phyloP scores from a whole-genome alignment of 2,329 filamentous ascomycete genomes.

The Didymella arachidicola region DNA sequence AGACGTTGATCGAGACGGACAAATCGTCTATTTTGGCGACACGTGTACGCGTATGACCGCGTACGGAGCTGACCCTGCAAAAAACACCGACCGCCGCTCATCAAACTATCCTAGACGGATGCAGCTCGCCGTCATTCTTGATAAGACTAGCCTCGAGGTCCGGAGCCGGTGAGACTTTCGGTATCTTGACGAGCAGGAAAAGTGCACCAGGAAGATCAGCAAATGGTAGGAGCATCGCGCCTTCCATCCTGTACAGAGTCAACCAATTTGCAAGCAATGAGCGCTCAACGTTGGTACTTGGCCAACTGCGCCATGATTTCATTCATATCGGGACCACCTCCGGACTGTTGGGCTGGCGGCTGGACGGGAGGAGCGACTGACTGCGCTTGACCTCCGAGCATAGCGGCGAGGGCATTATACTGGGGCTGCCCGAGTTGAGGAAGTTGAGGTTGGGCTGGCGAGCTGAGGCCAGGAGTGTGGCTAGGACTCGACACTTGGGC shows the following conservation, averaged over 20 bases:
- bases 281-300: slow-evolving; percentile 63
- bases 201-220: slow-evolving; percentile 4
- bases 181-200: slow-evolving; percentile 10
- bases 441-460: slow-evolving; percentile 29
- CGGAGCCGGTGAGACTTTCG: slow-evolving; percentile 3
- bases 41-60: background rate
- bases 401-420: slow-evolving; percentile 42
- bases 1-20: background rate
- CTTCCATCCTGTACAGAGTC: background rate
- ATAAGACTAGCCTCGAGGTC: slow-evolving; percentile 9
- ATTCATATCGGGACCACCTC: slow-evolving; percentile 61
- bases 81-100: background rate
- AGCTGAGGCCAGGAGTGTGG: slow-evolving; percentile 34
- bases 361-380: slow-evolving; percentile 37
- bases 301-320: slow-evolving; percentile 79
- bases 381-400: slow-evolving; percentile 37
- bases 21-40: background rate
- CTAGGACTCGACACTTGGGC: slow-evolving; percentile 42
- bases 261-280: slow-evolving; percentile 7
- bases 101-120: slow-evolving; percentile 4
- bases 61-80: background rate
- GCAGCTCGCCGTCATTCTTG: background rate
- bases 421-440: slow-evolving; percentile 40
- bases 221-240: background rate
- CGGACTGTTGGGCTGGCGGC: slow-evolving; percentile 36